Conservation (phyloP, 805 yeast species). For the Pichia thaimueangensis region DNA sequence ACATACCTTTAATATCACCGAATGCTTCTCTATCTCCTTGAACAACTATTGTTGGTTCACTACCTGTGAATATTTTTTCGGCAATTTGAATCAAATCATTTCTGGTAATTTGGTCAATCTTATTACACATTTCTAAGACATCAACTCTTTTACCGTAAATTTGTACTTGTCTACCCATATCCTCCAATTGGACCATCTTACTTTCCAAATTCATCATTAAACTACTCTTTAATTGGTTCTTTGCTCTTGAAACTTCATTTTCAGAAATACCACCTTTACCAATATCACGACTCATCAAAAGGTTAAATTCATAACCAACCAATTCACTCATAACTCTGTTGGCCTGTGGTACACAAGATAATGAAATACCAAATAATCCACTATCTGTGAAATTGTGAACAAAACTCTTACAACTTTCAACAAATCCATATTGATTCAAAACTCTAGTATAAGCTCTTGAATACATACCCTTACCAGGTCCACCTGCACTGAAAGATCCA, state of each 20-base stretch:
- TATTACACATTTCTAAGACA: constrained; percentile 72
- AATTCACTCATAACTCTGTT: constrained; percentile 80
- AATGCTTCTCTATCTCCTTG: constrained; percentile 82
- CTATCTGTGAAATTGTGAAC: constrained; percentile 87
- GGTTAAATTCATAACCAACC: constrained; percentile 56
- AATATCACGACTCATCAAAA: constrained; percentile 33
- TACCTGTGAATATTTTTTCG: constrained; percentile 64
- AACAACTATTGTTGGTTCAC: constrained; percentile 76
- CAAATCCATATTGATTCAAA: constrained; percentile 82
- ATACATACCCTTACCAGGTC: constrained; percentile 99
- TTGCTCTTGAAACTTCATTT: constrained; percentile 79
- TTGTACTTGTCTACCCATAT: constrained; percentile 90
- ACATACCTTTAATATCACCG: constrained; percentile 70
- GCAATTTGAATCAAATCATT: constrained; percentile 72
- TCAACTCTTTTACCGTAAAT: constrained; percentile 71
- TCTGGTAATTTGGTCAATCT: constrained; percentile 62
- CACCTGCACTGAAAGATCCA: constrained; percentile 96
- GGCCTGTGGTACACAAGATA: constrained; percentile 80
- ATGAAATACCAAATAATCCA: constrained; percentile 85
- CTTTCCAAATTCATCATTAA: constrained; percentile 90
- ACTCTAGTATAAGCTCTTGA: constrained; percentile 89
- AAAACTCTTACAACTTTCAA: constrained; percentile 83
- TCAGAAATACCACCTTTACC: constrained; percentile 59
- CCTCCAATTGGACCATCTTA: constrained; percentile 90
- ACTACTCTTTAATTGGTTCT: constrained; percentile 83